Conservation (phyloP, 768 basidiomycete species). For the Coprinellus aureogranulatus region DNA sequence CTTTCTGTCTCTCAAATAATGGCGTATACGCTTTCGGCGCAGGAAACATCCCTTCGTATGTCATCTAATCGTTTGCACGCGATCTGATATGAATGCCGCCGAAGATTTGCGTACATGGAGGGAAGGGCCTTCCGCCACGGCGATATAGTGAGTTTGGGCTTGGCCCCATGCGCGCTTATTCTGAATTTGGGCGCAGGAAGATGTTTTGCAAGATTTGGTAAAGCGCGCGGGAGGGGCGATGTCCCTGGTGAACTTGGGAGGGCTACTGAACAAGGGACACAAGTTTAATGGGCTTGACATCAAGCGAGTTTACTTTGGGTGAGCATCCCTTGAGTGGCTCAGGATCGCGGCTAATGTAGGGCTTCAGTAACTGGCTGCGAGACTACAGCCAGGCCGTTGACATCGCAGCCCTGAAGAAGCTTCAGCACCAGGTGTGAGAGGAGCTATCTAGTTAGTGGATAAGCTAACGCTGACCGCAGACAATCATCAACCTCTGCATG, state of each 20-base stretch:
- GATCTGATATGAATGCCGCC: conserved; percentile 17
- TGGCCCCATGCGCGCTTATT: conserved; percentile 6
- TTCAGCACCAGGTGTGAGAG: conserved; percentile 55
- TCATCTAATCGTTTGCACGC: conserved; percentile 3
- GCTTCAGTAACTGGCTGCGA: conserved; percentile 74
- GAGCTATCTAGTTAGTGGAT: conserved; percentile 10
- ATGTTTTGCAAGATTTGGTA: conserved; percentile 56
- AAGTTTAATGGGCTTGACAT: conserved; percentile 82
- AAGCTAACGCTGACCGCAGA: conserved; percentile 39
- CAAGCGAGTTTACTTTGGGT: conserved; percentile 84
- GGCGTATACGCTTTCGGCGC: conserved; percentile 76
- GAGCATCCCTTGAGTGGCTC: conserved; percentile 16
- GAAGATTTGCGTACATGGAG: conserved; percentile 80
- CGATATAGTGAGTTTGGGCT: conserved; percentile 56
- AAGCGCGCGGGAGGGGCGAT: conserved; percentile 59
- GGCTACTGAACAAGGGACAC: conserved; percentile 47
- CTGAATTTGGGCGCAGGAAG: conserved; percentile 49
- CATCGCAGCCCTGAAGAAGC: conserved; percentile 73
- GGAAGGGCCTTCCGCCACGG: conserved; percentile 86
- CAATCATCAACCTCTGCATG: conserved; percentile 86
- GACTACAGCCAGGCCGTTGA: conserved; percentile 91
- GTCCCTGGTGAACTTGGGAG: conserved; percentile 47
- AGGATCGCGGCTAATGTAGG: neutral
- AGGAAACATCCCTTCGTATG: conserved; percentile 80
- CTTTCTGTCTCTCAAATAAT: conserved; percentile 54